These are phyloP conservation scores for Crithidia expoeki DNA, from an alignment of 208 protist genomes.

Conservation along the genomic window DNA sequence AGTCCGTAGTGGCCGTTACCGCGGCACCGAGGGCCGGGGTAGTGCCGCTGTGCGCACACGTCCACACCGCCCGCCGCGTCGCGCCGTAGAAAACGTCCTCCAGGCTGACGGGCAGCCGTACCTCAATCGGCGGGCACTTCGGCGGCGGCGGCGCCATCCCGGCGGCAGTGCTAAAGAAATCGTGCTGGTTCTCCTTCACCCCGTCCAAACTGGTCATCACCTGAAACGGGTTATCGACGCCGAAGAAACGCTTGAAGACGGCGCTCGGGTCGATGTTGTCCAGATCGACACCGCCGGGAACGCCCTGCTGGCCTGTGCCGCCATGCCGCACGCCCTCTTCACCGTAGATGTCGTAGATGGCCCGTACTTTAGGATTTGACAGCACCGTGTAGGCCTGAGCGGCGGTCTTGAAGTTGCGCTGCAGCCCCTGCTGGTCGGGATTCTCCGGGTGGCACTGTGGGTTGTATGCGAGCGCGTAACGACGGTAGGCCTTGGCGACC, in stretches of 20 bases:
- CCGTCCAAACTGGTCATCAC: constrained; percentile 73
- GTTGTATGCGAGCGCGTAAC: constrained; percentile 88
- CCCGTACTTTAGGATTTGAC: constrained; percentile 83
- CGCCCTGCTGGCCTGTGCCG: constrained; percentile 77
- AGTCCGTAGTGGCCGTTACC: constrained; percentile 43
- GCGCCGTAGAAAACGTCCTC: constrained; percentile 90
- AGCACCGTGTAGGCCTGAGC: constrained; percentile 92
- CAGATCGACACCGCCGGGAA: constrained; percentile 81
- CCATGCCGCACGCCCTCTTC: constrained; percentile 91
- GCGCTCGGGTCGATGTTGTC: constrained; percentile 75
- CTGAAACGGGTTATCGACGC: constrained; percentile 90
- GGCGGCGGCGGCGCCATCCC: constrained; percentile 59
- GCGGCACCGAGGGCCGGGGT: constrained; percentile 12
- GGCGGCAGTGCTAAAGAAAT: constrained; percentile 75
- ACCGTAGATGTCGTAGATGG: constrained; percentile 91
- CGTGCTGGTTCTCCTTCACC: constrained; percentile 78
- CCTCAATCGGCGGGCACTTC: constrained; percentile 62
- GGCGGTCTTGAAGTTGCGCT: constrained; percentile 78
- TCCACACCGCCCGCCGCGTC: constrained; percentile 71
- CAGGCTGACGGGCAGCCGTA: constrained; percentile 68
- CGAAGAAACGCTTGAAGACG: constrained; percentile 90
- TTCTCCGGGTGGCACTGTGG: constrained; percentile 82
- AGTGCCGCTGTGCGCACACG: constrained; percentile 31
- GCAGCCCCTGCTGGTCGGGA: constrained; percentile 57
- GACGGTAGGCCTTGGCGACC: constrained; percentile 88